A percentile compares a stretch with the other conserved stretches of the same genome.
Conservation (phyloP, 306 rosid genomes). For the Luffa acutangula region DNA sequence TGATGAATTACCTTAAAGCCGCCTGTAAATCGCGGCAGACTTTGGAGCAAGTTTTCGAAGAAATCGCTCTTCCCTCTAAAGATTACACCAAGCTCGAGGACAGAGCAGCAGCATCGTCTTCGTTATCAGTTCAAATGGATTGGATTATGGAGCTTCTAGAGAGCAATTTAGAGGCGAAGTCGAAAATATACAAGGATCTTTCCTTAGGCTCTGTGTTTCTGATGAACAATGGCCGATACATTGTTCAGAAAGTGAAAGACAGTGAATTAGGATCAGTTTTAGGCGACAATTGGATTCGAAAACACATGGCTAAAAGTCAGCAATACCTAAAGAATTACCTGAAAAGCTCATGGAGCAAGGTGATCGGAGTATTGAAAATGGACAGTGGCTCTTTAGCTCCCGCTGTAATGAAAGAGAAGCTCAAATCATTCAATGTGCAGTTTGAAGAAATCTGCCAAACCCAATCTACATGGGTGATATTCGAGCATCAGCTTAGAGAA, state of each 20-base stretch:
- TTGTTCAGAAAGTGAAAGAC: constrained; percentile 65
- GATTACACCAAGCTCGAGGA: constrained; percentile 46
- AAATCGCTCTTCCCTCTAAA: constrained; percentile 32
- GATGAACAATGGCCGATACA: constrained; percentile 89
- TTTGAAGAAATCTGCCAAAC: constrained; percentile 63
- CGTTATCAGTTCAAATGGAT: constrained; percentile 68
- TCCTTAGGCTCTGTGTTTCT: constrained; percentile 62
- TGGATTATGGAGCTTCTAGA: constrained; percentile 87
- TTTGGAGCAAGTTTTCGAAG: constrained; percentile 77
- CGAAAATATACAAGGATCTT: constrained; percentile 64
- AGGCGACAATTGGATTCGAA: constrained; percentile 86
- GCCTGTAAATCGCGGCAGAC: constrained; percentile 68
- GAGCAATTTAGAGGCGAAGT: constrained; percentile 82
- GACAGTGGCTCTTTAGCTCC: constrained; percentile 47
- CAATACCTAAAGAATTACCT: constrained; percentile 59
- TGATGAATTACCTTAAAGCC: constrained; percentile 86
- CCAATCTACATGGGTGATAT: constrained; percentile 64
- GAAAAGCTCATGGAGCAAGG: constrained; percentile 74
- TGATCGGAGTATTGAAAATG: constrained; percentile 41
- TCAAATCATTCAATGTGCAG: constrained; percentile 41
- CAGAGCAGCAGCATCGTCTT: constrained; percentile 33
- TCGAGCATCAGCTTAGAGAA: constrained; percentile 64
- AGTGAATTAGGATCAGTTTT: constrained; percentile 62
- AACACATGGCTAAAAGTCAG: constrained; percentile 56
- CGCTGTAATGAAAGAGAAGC: constrained; percentile 62